These are phyloP conservation scores for Mucor circinelloides DNA, from an alignment of 371 early-diverging fungal genomes.

Conservation along the genomic window DNA sequence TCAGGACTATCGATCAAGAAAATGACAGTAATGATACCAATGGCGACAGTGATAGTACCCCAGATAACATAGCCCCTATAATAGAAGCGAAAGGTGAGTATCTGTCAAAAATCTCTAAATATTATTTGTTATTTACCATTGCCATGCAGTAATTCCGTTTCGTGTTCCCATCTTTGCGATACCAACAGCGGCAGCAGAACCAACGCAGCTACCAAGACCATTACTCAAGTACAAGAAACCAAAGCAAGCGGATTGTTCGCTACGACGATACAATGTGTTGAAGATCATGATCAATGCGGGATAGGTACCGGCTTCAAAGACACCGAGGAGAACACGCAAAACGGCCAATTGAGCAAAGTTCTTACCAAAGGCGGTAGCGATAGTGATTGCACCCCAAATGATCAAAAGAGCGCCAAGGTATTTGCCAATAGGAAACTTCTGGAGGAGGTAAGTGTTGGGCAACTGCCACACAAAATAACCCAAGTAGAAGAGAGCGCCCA, in stretches of 20 bases:
- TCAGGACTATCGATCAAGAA: slow-evolving; percentile 26
- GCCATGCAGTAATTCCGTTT: slow-evolving; percentile 22
- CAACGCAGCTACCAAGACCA: slow-evolving; percentile 11
- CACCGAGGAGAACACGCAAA: slow-evolving; percentile 30
- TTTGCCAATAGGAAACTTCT: slow-evolving; percentile 32
- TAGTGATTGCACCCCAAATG: slow-evolving; percentile 24
- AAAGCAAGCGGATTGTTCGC: slow-evolving; percentile 30
- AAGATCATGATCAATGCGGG: slow-evolving; percentile 31
- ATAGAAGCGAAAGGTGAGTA: background rate
- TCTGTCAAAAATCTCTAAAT: background rate
- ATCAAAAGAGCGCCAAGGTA: slow-evolving; percentile 30
- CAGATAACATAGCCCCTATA: slow-evolving; percentile 35
- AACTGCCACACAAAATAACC: slow-evolving; percentile 41
- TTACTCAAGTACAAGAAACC: slow-evolving; percentile 24
- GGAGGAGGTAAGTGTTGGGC: slow-evolving; percentile 41
- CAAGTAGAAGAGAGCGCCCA: slow-evolving; percentile 40
- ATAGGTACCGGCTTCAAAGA: slow-evolving; percentile 38
- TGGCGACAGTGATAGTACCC: slow-evolving; percentile 15
- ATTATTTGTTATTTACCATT: slow-evolving; percentile 10
- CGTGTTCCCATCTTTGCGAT: slow-evolving; percentile 21
- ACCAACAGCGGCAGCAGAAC: slow-evolving; percentile 17
- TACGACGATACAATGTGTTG: slow-evolving; percentile 30
- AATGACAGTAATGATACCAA: slow-evolving; percentile 21
- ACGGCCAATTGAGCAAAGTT: slow-evolving; percentile 34
- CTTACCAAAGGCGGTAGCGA: slow-evolving; percentile 13